phyloP scores from a whole-genome alignment of 805 yeast species.

The Candida hungchunana region DNA sequence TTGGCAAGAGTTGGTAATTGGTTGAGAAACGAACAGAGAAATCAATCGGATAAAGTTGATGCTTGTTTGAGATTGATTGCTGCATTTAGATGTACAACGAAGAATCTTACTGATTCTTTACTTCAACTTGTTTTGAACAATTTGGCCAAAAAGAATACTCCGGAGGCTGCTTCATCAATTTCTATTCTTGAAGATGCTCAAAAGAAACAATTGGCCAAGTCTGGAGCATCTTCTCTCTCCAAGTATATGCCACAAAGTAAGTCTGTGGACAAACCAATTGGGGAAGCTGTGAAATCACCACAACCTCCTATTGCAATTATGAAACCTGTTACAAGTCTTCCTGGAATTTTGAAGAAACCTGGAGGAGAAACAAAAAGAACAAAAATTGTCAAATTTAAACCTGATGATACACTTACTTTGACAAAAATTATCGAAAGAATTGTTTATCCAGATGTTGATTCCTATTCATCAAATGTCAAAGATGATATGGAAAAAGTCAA shows the following conservation, averaged over 20 bases:
- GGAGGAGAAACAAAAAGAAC: background rate
- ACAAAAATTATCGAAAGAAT: background rate
- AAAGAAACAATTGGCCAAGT: too few species aligned
- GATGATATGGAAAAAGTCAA: slow-evolving; percentile 1
- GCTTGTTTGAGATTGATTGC: background rate
- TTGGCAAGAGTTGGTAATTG: slow-evolving; percentile 7
- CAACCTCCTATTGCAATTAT: background rate
- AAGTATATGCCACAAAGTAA: too few species aligned
- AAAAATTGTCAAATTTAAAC: slow-evolving; percentile 5
- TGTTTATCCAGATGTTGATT: background rate
- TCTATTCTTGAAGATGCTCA: too few species aligned
- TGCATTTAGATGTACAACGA: background rate
- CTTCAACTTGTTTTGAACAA: background rate
- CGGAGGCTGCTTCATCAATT: too few species aligned
- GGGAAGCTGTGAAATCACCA: background rate
- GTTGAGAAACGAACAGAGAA: slow-evolving; percentile 2
- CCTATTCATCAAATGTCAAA: slow-evolving; percentile 1
- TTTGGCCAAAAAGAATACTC: slow-evolving; percentile 1
- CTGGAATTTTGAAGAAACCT: slow-evolving; percentile 1
- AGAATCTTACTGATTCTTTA: slow-evolving; percentile 1
- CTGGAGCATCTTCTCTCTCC: too few species aligned
- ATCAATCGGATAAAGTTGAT: background rate
- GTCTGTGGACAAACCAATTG: background rate
- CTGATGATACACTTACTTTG: background rate
- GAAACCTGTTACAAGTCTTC: background rate